Evolutionary conservation across 352 stramenopile species (phyloP).

Genomic region (Pythium sp.): DNA sequence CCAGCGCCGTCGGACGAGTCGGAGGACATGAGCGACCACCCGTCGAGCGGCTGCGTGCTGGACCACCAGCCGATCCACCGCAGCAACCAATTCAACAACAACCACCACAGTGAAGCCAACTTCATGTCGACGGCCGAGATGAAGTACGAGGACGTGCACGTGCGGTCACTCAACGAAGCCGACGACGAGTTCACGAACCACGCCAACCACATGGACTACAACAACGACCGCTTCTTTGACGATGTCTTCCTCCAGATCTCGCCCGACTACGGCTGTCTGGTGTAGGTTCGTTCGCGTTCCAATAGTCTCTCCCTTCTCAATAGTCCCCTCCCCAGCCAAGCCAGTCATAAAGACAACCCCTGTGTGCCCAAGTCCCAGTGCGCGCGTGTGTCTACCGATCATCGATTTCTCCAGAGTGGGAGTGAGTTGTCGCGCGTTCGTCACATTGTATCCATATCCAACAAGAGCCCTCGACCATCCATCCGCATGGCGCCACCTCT

Average conservation of each 20-base stretch:
- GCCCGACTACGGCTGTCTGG: conserved; percentile 66
- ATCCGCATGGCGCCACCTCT: not conserved
- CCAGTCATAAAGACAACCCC: not conserved
- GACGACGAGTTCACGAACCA: conserved; percentile 48
- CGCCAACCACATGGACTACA: conserved; percentile 61
- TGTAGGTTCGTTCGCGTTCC: conserved; percentile 24
- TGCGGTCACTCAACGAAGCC: conserved; percentile 42
- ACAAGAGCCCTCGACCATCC: not conserved
- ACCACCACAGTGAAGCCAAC: conserved; percentile 11
- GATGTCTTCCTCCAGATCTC: conserved; percentile 80
- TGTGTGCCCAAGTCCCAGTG: not conserved
- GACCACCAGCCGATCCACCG: conserved; percentile 21
- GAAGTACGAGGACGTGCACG: conserved; percentile 59
- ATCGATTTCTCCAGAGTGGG: not conserved
- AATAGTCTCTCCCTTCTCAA: not conserved
- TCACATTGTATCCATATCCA: conserved; percentile 1
- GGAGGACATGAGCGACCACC: conserved; percentile 17
- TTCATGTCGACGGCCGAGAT: conserved; percentile 35
- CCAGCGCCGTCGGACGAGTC: conserved; percentile 25
- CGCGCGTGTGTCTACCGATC: not conserved
- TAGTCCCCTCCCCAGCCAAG: not conserved
- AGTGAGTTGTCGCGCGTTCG: not conserved
- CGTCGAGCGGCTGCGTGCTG: conserved; percentile 24
- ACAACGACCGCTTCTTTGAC: conserved; percentile 69
- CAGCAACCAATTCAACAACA: not conserved